Evolutionary conservation across 1,139 yeast genomes (phyloP), one percentile per base, ranked within the genome.

Genomic region (Nakaseomyces kungkrabaensis): DNA sequence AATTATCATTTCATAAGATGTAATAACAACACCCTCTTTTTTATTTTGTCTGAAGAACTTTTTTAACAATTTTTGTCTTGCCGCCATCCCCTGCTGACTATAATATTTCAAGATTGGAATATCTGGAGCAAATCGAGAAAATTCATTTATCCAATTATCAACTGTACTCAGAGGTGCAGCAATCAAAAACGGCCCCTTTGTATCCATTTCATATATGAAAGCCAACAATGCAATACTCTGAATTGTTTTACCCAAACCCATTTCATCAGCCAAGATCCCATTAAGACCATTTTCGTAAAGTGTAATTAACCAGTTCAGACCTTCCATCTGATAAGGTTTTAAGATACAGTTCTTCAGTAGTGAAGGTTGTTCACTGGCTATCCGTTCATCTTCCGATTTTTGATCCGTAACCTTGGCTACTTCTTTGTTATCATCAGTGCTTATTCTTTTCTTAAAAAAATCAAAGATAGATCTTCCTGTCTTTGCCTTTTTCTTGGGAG

Each of bases 191-290:
- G 97, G 96, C 0, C 97, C 97, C 26, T 69, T 67, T 1, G 88
- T 78, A 3, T 86, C 90, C 62, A 87, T 80, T 57, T 88, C 96
- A 43, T 85, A 77, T 43, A 92, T 71, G 62, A 84, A 87, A 9
- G 88, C 79, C 11, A 90, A 61, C 54, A 90, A 74, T 0, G 95
- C 76, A 51, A 92, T 86, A 45, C 94, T 84, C 65, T 90, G 96
- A 10, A 90, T 68, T 0, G 97, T 92, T 63, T 90, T 90, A 5
- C 98, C 97, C 41, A 89, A 71, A 0, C 97, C 97, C 97, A 90
- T 92, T 66, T 90, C 97, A 67, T 92, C 97, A 0, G 97, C 97
- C 32, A 92, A 70, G 36, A 92, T 89, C 3, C 98, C 98, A 67
- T 92, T 92, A 34, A 92, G 72, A 0, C 97, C 98, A 66, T 92